Evolutionary conservation across 371 early-diverging fungal genomes (phyloP).

Genomic region (Blastocladiella emersonii): DNA sequence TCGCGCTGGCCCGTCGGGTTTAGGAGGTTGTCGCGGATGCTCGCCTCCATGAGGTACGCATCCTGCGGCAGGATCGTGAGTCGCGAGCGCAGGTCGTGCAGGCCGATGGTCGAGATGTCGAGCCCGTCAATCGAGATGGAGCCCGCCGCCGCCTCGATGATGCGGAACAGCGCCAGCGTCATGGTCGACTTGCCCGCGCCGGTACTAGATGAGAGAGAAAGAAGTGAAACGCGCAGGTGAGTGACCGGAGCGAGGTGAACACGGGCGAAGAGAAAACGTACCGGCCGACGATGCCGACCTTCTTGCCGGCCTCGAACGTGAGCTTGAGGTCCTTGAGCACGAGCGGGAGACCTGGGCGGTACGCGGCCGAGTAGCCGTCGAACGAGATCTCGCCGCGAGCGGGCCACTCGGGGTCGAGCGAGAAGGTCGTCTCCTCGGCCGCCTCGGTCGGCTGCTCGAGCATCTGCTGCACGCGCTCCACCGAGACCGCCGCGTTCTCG

Average conservation of each 20-base stretch:
- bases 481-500: conserved; percentile 20
- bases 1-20: conserved; percentile 59
- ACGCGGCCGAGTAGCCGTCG: conserved; percentile 26
- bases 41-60: conserved; percentile 73
- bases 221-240: no score
- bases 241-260: no score
- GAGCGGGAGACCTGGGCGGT: conserved; percentile 14
- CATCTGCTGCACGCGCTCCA: conserved; percentile 28
- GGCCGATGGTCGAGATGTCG: conserved; percentile 53
- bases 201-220: no score
- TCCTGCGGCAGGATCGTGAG: conserved; percentile 87
- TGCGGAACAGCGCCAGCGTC: no score
- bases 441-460: conserved; percentile 27
- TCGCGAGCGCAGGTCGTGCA: conserved; percentile 22
- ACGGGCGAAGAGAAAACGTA: no score
- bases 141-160: conserved; percentile 71
- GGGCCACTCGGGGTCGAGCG: conserved; percentile 35
- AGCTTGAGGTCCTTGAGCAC: conserved; percentile 47
- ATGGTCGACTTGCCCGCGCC: no score
- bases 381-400: conserved; percentile 32
- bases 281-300: conserved; percentile 72
- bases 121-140: conserved; percentile 62
- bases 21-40: conserved; percentile 41
- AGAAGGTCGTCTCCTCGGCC: conserved; percentile 29
- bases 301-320: conserved; percentile 46